phyloP scores from a whole-genome alignment of 1,139 yeast species.

The Kluyveromyces sp. region DNA sequence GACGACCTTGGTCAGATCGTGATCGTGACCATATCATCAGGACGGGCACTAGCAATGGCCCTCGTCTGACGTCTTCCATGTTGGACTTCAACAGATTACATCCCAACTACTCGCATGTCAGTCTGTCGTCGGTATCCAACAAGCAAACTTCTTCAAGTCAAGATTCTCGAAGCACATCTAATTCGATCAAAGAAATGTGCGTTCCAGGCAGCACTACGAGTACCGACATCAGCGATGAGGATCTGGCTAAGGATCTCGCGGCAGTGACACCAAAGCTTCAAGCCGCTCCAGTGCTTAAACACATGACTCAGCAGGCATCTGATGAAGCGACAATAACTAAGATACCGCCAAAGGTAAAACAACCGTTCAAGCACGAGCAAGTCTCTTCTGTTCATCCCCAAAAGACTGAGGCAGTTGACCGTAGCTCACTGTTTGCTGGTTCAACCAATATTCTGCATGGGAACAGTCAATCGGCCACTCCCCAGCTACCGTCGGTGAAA shows the following conservation, averaged over 20 bases:
- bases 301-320: not conserved
- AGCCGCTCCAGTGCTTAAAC: not conserved
- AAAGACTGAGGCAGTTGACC: not conserved
- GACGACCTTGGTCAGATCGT: not conserved
- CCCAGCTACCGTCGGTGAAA: not conserved
- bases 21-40: no score
- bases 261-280: not conserved
- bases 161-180: conserved; percentile 2
- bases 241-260: not conserved
- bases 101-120: conserved; percentile 2
- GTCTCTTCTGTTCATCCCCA: conserved; percentile 4
- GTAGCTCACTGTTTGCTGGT: no score
- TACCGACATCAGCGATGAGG: conserved; percentile 10
- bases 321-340: not conserved
- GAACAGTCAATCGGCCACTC: not conserved
- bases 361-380: no score
- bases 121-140: conserved; percentile 1
- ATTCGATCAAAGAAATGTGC: conserved; percentile 2
- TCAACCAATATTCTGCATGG: not conserved
- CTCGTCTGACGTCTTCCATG: not conserved
- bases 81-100: not conserved
- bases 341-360: not conserved
- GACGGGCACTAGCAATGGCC: not conserved
- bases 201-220: conserved; percentile 11
- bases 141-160: conserved; percentile 4